Evolutionary conservation across 2,329 filamentous ascomycete species (phyloP).

Genomic region (Epicoccum nigrum): DNA sequence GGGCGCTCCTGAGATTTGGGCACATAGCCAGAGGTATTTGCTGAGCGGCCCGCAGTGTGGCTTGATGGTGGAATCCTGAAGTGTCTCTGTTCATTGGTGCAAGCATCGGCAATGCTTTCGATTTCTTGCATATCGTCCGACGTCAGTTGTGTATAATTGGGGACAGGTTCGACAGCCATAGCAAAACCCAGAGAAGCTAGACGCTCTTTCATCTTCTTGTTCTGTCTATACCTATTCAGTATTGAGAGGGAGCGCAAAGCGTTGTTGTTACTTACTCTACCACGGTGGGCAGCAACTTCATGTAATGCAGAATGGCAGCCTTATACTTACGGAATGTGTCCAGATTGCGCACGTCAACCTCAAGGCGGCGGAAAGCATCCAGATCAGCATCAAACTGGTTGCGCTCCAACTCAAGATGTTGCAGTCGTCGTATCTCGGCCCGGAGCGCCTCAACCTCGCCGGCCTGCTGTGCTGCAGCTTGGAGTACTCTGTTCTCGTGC

Average conservation of each 20-base stretch:
- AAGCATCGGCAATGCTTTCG: slow-evolving; percentile 8
- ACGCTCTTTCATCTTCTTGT: slow-evolving; percentile 36
- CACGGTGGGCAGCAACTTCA: slow-evolving; percentile 36
- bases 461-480: slow-evolving; percentile 9
- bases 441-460: slow-evolving; percentile 17
- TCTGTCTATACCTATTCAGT: slow-evolving; percentile 36
- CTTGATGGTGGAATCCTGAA: slow-evolving; percentile 29
- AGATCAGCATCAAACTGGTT: slow-evolving; percentile 17
- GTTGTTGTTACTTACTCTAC: slow-evolving; percentile 28
- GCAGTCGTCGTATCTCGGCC: slow-evolving; percentile 25
- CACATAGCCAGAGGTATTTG: slow-evolving; percentile 18
- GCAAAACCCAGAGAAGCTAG: slow-evolving; percentile 37
- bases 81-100: not conserved
- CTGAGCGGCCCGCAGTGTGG: slow-evolving; percentile 33
- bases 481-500: slow-evolving; percentile 28
- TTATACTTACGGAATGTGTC: slow-evolving; percentile 29
- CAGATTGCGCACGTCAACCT: slow-evolving; percentile 28
- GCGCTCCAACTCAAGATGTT: slow-evolving; percentile 25
- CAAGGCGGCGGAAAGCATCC: slow-evolving; percentile 15
- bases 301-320: slow-evolving; percentile 34
- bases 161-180: slow-evolving; percentile 35
- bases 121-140: slow-evolving; percentile 19
- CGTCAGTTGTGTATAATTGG: slow-evolving; percentile 23
- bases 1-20: slow-evolving; percentile 29
- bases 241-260: not conserved